Base-by-base conservation (phyloP, 352 stramenopile genomes). In the Pythium dissimile region DNA sequence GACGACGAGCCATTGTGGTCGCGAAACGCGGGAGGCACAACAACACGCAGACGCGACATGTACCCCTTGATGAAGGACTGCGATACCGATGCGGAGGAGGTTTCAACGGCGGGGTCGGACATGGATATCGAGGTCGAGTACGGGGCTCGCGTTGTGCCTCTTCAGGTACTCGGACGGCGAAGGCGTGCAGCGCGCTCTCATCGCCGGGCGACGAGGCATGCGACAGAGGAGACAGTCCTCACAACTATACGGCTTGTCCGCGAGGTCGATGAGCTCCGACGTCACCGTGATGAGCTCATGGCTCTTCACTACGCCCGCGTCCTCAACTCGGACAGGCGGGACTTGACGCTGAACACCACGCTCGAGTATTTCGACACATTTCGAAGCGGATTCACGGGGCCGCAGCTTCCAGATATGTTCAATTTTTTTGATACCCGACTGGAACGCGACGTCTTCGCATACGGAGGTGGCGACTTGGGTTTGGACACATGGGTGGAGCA, bases 241-340 rank as follows among this genome's bases (percentile, higher is more conserved):
- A 16, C 34, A 3, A 41, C 18, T 5, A 23, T 52, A 9, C 27
- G 18, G 31, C 47, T 54, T 32, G 20, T 31, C 13, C 47, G 47
- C 21, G 34, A 58, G 27, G 35, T 59, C 28, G 38, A 59, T 21
- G 39, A 34, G 8, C 51, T 59, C 0, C 38, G 35, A 16, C 51
- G 41, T 4, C 51, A 39, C 20, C 51, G 51, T 2, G 38, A 50
- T 18, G 51, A 51, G 30, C 51, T 58, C 21, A 47, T 58, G 41
- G 18, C 41, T 3, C 41, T 59, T 10, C 38, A 59, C 35, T 26
- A 31, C 16, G 35, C 10, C 11, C 26, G 41, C 30, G 21, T 51
- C 11, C 28, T 59, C 12, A 35, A 44, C 38, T 30, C 38, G 26
- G 27, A 15, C 9, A 38, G 28, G 2, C 51, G 38, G 5, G 49